phyloP scores from a whole-genome alignment of 2,329 filamentous ascomycete species.

The Trichophyton verrucosum region DNA sequence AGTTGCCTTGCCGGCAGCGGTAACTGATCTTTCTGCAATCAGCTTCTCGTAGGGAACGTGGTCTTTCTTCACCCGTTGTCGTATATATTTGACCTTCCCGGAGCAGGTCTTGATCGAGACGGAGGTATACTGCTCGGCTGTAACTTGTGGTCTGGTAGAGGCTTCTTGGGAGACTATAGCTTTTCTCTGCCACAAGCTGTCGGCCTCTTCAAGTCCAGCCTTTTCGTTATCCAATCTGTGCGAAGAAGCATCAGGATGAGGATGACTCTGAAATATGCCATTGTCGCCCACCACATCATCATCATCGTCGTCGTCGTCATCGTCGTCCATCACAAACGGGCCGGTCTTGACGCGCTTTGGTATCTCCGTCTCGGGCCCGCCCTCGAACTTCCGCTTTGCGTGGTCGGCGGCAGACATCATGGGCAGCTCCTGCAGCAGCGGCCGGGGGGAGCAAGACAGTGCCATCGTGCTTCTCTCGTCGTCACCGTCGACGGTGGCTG shows the following conservation, averaged over 20 bases:
- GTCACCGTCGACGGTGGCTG: neutral
- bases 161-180: neutral
- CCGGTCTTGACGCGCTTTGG: slow-evolving; percentile 32
- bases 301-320: slow-evolving; percentile 29
- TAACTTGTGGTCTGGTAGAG: neutral
- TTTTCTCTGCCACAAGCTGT: neutral
- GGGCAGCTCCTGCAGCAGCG: neutral
- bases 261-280: neutral
- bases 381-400: slow-evolving; percentile 31
- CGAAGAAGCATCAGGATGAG: neutral
- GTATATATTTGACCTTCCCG: slow-evolving; percentile 36
- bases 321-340: slow-evolving; percentile 32
- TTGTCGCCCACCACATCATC: slow-evolving; percentile 24
- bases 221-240: neutral
- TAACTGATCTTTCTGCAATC: slow-evolving; percentile 41
- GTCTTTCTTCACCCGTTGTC: slow-evolving; percentile 25
- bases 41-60: slow-evolving; percentile 40
- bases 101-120: slow-evolving; percentile 36
- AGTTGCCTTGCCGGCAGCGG: slow-evolving; percentile 41
- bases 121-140: neutral
- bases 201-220: neutral
- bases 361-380: slow-evolving; percentile 14
- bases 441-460: slow-evolving; percentile 5
- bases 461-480: slow-evolving; percentile 2
- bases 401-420: slow-evolving; percentile 9